These are phyloP conservation scores for Flaveria linearis DNA, from an alignment of 129 eudicot species.

Conservation along the genomic window DNA sequence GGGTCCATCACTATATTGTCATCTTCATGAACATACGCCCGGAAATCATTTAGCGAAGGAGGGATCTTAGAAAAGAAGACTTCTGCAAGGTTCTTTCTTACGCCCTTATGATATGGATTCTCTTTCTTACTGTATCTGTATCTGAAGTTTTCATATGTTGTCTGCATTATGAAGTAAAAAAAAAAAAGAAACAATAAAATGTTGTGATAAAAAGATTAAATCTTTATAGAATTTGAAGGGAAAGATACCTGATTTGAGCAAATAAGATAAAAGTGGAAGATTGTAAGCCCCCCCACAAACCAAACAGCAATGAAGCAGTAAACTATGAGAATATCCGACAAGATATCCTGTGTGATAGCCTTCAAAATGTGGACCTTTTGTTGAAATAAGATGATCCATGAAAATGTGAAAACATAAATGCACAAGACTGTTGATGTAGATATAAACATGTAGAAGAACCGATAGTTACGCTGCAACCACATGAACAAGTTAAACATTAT, in stretches of 20 bases:
- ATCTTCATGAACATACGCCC: conserved; percentile 55
- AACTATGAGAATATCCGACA: conserved; percentile 80
- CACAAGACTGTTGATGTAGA: conserved; percentile 88
- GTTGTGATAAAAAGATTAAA: too few species aligned
- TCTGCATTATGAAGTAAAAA: conserved; percentile 47
- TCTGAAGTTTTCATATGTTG: conserved; percentile 89
- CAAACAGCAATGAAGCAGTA: conserved; percentile 90
- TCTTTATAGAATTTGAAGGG: background rate
- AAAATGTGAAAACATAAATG: conserved; percentile 62
- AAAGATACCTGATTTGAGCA: conserved; percentile 83
- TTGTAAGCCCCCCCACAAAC: conserved; percentile 93
- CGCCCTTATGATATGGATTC: conserved; percentile 82
- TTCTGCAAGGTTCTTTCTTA: conserved; percentile 59
- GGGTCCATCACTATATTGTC: conserved; percentile 44
- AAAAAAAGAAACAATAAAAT: too few species aligned
- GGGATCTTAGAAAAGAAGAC: conserved; percentile 70
- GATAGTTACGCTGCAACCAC: conserved; percentile 80
- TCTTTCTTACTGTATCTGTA: conserved; percentile 68
- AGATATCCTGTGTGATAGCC: conserved; percentile 58
- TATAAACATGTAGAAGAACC: conserved; percentile 94
- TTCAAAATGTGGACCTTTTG: conserved; percentile 36
- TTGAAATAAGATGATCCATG: conserved; percentile 60
- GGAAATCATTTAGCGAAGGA: conserved; percentile 62
- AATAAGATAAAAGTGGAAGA: conserved; percentile 82
- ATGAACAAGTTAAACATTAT: conserved; percentile 26